Conservation (phyloP, 1,139 yeast species). For the Sugiyamaella japonica region DNA sequence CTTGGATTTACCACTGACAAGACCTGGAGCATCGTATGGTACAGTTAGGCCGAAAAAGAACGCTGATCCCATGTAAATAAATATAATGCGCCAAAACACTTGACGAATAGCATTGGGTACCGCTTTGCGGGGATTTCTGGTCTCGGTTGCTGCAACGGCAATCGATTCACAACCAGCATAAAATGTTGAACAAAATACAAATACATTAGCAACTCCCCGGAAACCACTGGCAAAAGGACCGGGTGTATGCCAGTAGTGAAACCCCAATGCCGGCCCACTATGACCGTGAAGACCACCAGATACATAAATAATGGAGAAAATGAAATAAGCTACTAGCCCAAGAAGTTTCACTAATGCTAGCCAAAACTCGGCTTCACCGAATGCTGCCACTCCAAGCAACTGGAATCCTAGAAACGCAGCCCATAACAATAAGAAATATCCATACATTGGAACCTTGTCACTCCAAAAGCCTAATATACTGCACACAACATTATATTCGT, state of each 20-base stretch:
- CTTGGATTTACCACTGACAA: slow-evolving; percentile 40
- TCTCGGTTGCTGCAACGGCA: slow-evolving; percentile 88
- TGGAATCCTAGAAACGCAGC: slow-evolving; percentile 53
- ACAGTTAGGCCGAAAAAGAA: slow-evolving; percentile 81
- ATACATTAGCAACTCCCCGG: slow-evolving; percentile 66
- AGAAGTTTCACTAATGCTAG: slow-evolving; percentile 56
- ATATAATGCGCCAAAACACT: slow-evolving; percentile 74
- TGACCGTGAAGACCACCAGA: slow-evolving; percentile 57
- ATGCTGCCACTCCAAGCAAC: slow-evolving; percentile 56
- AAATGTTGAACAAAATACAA: slow-evolving; percentile 69
- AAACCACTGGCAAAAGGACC: slow-evolving; percentile 72
- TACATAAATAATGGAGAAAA: slow-evolving; percentile 58
- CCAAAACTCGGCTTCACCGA: slow-evolving; percentile 72
- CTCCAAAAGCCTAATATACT: slow-evolving; percentile 60
- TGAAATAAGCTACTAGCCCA: slow-evolving; percentile 57
- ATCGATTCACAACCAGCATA: slow-evolving; percentile 80
- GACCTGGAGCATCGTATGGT: slow-evolving; percentile 66
- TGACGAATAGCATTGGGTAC: slow-evolving; percentile 84
- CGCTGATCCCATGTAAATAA: slow-evolving; percentile 77
- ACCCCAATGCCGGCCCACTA: slow-evolving; percentile 37
- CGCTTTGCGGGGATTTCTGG: slow-evolving; percentile 74
- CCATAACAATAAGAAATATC: slow-evolving; percentile 60
- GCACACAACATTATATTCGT: slow-evolving; percentile 58
- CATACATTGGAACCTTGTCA: slow-evolving; percentile 59
- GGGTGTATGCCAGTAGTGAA: slow-evolving; percentile 85